Evolutionary conservation across 2,329 filamentous ascomycete species (phyloP).

Genomic region (Xylariaceae sp.): DNA sequence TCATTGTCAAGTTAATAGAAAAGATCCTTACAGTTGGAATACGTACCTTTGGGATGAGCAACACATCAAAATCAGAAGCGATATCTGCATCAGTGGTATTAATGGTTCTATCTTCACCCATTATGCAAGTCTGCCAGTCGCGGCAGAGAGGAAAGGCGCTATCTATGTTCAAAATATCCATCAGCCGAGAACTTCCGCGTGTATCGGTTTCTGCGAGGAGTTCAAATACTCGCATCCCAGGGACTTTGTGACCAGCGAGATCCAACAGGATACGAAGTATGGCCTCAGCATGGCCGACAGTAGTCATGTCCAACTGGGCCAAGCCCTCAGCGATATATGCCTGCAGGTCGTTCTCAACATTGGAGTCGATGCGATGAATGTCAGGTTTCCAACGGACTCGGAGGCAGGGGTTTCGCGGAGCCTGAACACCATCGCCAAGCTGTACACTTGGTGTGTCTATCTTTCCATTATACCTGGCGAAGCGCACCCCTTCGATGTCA

Average conservation of each 20-base stretch:
- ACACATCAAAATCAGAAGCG: no score
- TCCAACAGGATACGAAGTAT: conserved; percentile 16
- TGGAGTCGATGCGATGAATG: conserved; percentile 5
- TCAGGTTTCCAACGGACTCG: conserved; percentile 32
- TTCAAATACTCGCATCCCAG: conserved; percentile 28
- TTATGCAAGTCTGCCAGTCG: no score
- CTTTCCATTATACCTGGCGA: conserved; percentile 1
- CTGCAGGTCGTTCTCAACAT: background rate
- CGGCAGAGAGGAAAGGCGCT: no score
- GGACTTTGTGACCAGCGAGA: conserved; percentile 29
- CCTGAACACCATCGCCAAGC: background rate
- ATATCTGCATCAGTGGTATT: no score
- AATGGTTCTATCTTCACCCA: no score
- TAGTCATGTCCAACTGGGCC: no score
- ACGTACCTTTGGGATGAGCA: no score
- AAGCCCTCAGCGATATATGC: conserved; percentile 20
- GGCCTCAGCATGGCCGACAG: background rate
- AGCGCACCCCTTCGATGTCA: background rate
- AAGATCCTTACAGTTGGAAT: no score
- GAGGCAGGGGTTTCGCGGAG: conserved; percentile 23
- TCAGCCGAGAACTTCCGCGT: conserved; percentile 11
- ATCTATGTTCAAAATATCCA: conserved; percentile 1
- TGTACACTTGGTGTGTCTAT: background rate
- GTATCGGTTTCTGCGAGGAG: background rate
- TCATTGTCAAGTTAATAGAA: no score